Evolutionary conservation across 2,329 filamentous ascomycete genomes (phyloP).

Genomic region (Emmonsia crescens): DNA sequence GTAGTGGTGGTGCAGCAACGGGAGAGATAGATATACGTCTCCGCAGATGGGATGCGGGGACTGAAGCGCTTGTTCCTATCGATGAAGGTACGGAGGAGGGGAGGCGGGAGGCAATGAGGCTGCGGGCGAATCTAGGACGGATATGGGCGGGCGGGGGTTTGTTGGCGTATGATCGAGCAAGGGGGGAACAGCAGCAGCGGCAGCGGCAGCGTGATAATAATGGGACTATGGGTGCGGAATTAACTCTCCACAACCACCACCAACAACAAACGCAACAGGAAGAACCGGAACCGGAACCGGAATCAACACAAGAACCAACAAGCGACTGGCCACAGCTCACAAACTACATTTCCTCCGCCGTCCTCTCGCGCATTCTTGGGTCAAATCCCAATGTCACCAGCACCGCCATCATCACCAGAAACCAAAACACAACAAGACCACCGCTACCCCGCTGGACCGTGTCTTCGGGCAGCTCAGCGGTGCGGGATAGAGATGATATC

Average conservation of each 20-base stretch:
- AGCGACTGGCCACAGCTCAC: slow-evolving; percentile 46
- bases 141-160: slow-evolving; percentile 44
- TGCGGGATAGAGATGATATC: slow-evolving; percentile 48
- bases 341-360: slow-evolving; percentile 35
- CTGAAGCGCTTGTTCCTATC: slow-evolving; percentile 28
- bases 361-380: slow-evolving; percentile 43
- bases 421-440: neutral
- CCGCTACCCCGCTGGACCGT: slow-evolving; percentile 38
- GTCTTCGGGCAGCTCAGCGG: slow-evolving; percentile 47
- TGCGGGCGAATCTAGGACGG: slow-evolving; percentile 45
- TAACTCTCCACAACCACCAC: neutral
- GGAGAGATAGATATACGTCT: slow-evolving; percentile 37
- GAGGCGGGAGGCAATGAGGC: slow-evolving; percentile 40
- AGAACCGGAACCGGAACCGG: slow-evolving; percentile 18
- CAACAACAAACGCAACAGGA: slow-evolving; percentile 16
- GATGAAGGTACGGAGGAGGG: slow-evolving; percentile 23
- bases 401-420: neutral
- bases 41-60: slow-evolving; percentile 43
- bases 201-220: slow-evolving; percentile 15
- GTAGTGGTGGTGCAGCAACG: slow-evolving; percentile 12
- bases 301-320: slow-evolving; percentile 12
- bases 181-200: slow-evolving; percentile 17
- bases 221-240: slow-evolving; percentile 12
- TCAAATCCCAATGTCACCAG: slow-evolving; percentile 10
- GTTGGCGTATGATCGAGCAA: slow-evolving; percentile 29